phyloP scores from a whole-genome alignment of 768 basidiomycete species.

The Cytidiella melzeri region DNA sequence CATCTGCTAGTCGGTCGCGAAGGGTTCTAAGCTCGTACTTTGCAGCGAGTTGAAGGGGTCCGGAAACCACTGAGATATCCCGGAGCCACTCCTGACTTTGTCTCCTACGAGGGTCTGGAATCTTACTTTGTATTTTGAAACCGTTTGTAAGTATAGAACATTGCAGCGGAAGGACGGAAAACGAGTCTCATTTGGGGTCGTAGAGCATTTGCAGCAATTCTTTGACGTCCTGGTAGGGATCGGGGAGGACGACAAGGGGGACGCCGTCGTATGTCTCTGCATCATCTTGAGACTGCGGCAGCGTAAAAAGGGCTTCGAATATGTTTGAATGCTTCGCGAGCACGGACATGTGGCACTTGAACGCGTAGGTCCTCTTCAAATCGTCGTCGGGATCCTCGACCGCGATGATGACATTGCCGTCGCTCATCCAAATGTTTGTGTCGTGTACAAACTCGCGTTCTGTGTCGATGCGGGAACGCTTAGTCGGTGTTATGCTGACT shows the following conservation, averaged over 20 bases:
- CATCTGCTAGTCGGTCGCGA: background rate
- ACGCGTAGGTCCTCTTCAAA: background rate
- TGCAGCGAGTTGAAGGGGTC: background rate
- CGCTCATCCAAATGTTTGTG: slow-evolving; percentile 1
- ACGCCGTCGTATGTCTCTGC: background rate
- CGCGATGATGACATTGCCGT: background rate
- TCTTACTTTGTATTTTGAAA: too few species aligned
- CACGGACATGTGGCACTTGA: background rate
- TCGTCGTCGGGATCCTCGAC: background rate
- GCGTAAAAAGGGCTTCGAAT: slow-evolving; percentile 1
- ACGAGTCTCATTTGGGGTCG: too few species aligned
- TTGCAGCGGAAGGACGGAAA: too few species aligned
- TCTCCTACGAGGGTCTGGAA: background rate
- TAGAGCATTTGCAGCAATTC: background rate
- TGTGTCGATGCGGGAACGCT: background rate
- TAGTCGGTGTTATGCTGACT: background rate
- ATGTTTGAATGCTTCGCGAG: background rate
- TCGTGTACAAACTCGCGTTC: slow-evolving; percentile 1
- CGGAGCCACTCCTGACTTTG: background rate
- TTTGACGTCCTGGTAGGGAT: background rate
- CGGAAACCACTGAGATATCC: background rate
- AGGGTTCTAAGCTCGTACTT: background rate
- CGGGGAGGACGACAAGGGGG: background rate
- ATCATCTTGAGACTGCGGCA: background rate
- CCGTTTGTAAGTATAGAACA: too few species aligned